Evolutionary conservation across 345 rosid species (phyloP), one percentile per base, ranked within the genome.

Genomic region (Orychophragmus violaceus): DNA sequence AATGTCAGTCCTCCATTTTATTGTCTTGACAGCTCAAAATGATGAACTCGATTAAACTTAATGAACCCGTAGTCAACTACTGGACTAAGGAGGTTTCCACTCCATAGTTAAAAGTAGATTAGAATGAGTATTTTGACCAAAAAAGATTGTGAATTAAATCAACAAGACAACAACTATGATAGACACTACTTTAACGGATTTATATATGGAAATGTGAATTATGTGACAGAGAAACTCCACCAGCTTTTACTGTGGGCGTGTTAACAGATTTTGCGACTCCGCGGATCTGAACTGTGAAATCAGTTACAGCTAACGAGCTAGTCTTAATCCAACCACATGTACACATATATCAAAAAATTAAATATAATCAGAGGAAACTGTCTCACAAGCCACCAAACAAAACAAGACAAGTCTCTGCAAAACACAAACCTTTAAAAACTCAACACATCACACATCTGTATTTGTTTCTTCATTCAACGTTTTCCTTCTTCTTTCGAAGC

Each of bases 401-500:
- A 65, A 72, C 66, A 58, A 58, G 66, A 58, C 37, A 14, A 25
- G 21, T 72, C 23, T 36, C 70, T 48, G 51, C 70, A 72, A 56
- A 57, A 46, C 70, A 55, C 59, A 35, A 54, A 44, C 58, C 30
- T 54, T 62, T 23, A 33, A 18, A 32, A 55, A 32, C 75, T 71
- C 62, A 62, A 46, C 58, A 71, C 42, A 71, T 33, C 25, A 63
- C 50, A 63, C 29, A 62, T 63, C 41, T 46, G 44, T 46, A 71
- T 9, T 12, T 13, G 57, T 17, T 29, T 62, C 70, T 64, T 57
- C 28, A 27, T 3, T 64, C 46, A 57, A 48, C 3, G 53, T 37
- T 58, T 36, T 12, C n/a, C 60, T 73, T 23, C 87, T 60, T 82
- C 76, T 44, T 80, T 52, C 4, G 83, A 76, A 54, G 80, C 76